Evolutionary conservation across 768 basidiomycete species (phyloP), one percentile per base, ranked within the genome.

Genomic region (Boletus rufocinnamomeus): DNA sequence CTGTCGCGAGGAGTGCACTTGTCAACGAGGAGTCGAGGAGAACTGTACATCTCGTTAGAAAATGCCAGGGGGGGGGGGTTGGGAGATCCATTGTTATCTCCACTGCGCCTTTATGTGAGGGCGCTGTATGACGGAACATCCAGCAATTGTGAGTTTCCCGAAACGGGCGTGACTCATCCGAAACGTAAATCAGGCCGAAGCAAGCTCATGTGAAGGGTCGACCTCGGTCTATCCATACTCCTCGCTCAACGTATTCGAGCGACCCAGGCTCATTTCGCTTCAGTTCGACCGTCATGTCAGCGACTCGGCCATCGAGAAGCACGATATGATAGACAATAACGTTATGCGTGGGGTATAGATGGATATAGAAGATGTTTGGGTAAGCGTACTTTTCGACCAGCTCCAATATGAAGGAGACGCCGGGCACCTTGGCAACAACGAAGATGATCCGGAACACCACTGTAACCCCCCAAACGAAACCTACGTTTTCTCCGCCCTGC

Each of bases 1-100:
- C 64, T 71, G 51, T 73, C 72, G 17, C 72, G 73, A 9, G 72
- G 72, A 2, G 72, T 74, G 41, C 72, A 73, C 59, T 72, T 72
- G 56, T 73, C 72, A 44, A 73, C 67, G 40, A 73, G 61, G 37
- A 71, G 69, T 57, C 72, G 65, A 19, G 73, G 58, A 30, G 69
- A 19, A 27, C 51, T 66, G 53, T 65, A 17, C 56, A 69, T 66
- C 7, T 49, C 28, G 63, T 49, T 50, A 43, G 50, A 44, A 41
- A 48, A 43, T 43, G 41, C 40, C 45, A 46, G 54, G 44, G 43
- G 44, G 44, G 43, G 44, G 35, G 30, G 25, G 41, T 52, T 30
- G 30, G 49, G 32, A 53, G 21, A 40, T 50, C n/a, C 47, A 40
- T 41, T 41, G 37, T 45, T 27, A 56, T 50, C 23, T 47, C 45